Conservation (phyloP, 192 early-diverging fungal species). For the Dispira parvispora region DNA sequence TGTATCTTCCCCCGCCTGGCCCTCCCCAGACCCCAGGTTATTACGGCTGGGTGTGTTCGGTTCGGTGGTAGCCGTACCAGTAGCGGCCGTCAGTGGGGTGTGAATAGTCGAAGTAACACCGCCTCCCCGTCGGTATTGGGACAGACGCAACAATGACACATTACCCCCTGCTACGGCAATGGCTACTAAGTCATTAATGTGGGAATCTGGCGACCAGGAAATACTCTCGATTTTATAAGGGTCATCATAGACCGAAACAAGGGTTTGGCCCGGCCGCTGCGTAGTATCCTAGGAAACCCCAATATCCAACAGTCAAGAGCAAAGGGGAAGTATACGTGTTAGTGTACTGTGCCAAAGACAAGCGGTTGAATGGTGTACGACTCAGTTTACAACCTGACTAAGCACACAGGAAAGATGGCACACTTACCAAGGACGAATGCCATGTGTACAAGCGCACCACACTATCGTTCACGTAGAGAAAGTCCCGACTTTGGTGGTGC, state of each 20-base stretch:
- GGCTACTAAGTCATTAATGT: not conserved
- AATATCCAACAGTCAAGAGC: not conserved
- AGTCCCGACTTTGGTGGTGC: slow-evolving; percentile 1
- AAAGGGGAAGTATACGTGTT: not conserved
- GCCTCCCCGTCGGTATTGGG: not conserved
- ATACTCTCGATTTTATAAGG: slow-evolving; percentile 5
- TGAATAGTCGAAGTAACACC: not conserved
- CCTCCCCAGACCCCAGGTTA: not conserved
- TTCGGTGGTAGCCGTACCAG: not conserved
- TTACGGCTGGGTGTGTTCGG: not conserved
- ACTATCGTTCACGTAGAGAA: not conserved
- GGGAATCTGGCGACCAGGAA: not conserved
- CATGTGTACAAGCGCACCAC: not conserved
- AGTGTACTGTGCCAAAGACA: not conserved
- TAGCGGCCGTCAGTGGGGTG: not conserved
- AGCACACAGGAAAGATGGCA: not conserved
- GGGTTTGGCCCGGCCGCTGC: not conserved
- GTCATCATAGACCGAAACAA: not conserved
- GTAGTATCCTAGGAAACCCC: not conserved
- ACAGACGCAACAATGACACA: slow-evolving; percentile 1
- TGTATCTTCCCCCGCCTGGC: not conserved
- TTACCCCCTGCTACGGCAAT: not conserved
- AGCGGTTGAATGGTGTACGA: not conserved
- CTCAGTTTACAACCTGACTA: not conserved
- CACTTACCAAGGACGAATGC: not conserved